Conservation (phyloP, 2,329 filamentous ascomycete genomes). For the Bisporella sp. region DNA sequence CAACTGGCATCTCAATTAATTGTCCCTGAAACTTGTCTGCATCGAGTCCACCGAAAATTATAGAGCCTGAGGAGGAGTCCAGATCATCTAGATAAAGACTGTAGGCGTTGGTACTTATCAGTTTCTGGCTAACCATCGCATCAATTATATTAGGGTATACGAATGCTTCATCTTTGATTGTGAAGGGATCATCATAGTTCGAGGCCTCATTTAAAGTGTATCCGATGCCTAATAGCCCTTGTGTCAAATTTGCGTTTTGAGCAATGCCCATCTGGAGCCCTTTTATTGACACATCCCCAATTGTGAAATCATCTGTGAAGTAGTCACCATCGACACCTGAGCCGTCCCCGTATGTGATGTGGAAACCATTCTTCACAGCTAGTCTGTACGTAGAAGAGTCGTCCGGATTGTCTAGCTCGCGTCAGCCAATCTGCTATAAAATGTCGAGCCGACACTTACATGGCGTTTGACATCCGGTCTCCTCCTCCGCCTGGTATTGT, state of each 20-base stretch:
- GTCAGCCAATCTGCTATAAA: neutral
- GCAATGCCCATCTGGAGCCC: conserved; percentile 50
- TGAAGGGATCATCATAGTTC: conserved; percentile 3
- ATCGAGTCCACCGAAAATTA: conserved; percentile 40
- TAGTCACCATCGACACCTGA: conserved; percentile 47
- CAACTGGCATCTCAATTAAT: conserved; percentile 7
- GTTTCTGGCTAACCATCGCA: conserved; percentile 31
- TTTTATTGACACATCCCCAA: conserved; percentile 40
- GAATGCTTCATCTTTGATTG: conserved; percentile 17
- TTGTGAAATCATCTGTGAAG: conserved; percentile 45
- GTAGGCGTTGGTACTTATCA: conserved; percentile 35
- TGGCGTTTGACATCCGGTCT: conserved; percentile 31
- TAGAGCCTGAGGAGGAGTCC: conserved; percentile 21
- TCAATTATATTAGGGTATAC: conserved; percentile 23
- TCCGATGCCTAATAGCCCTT: conserved; percentile 51
- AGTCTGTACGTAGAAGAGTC: conserved; percentile 42
- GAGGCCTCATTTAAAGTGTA: conserved; percentile 42
- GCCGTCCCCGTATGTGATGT: conserved; percentile 52
- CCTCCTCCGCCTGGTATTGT: conserved; percentile 16
- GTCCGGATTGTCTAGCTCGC: conserved; percentile 36
- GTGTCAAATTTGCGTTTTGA: conserved; percentile 36
- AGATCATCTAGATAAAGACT: conserved; percentile 27
- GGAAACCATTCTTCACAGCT: conserved; percentile 37
- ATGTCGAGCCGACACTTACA: conserved; percentile 22
- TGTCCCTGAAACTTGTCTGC: conserved; percentile 32